Evolutionary conservation across 2,329 filamentous ascomycete species (phyloP).

Genomic region (Clarireedia hainanense): DNA sequence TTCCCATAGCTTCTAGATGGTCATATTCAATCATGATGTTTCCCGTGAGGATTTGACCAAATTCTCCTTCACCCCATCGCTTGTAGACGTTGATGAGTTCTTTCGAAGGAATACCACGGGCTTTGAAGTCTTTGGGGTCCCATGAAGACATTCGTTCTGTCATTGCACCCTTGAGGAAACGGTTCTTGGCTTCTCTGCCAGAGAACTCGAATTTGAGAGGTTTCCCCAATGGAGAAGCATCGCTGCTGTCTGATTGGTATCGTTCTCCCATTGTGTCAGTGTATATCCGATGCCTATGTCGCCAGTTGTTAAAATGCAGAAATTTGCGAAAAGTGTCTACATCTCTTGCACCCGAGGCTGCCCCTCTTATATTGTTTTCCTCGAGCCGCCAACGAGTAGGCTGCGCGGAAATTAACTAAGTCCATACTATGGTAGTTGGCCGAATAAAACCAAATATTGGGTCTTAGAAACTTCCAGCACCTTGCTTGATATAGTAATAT

Average conservation of each 20-base stretch:
- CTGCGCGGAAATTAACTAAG: no score
- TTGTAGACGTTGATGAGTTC: conserved; percentile 50
- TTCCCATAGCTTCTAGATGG: conserved; percentile 47
- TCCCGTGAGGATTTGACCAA: conserved; percentile 51
- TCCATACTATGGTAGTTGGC: no score
- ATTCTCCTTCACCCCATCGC: conserved; percentile 51
- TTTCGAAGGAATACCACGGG: conserved; percentile 45
- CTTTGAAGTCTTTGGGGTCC: conserved; percentile 42
- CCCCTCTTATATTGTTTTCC: neutral
- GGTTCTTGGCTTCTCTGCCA: conserved; percentile 49
- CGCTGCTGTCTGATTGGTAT: conserved; percentile 20
- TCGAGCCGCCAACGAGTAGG: neutral
- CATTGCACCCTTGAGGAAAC: conserved; percentile 63
- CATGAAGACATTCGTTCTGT: conserved; percentile 56
- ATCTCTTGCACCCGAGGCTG: neutral
- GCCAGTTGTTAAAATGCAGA: neutral
- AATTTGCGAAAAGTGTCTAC: neutral
- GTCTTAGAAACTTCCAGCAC: no score
- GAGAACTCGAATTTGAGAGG: conserved; percentile 44
- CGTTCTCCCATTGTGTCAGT: conserved; percentile 18
- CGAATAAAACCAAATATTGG: no score
- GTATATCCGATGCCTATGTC: neutral
- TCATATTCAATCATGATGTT: conserved; percentile 59
- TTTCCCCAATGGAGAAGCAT: conserved; percentile 33
- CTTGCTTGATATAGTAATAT: no score